Evolutionary conservation across 192 early-diverging fungal genomes (phyloP).

Genomic region (Mortierella alpina): DNA sequence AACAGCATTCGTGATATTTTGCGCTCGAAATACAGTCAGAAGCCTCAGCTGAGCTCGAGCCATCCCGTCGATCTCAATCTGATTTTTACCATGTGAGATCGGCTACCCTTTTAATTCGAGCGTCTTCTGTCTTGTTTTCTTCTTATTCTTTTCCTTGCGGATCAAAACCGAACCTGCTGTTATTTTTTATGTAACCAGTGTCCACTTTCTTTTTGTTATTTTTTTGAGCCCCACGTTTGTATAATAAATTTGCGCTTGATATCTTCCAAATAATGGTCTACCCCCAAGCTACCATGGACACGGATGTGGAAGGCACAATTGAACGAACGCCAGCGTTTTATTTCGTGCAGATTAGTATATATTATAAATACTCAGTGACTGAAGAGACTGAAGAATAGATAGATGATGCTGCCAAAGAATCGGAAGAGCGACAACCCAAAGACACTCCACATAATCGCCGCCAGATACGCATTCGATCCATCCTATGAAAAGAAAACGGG

Average conservation of each 20-base stretch:
- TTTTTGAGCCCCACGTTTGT: not conserved
- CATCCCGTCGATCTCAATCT: constrained; percentile 55
- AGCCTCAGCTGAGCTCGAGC: constrained; percentile 78
- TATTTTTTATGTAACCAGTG: not conserved
- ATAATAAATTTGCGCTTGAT: too few relatives aligned
- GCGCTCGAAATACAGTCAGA: constrained; percentile 72
- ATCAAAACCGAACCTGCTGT: too few relatives aligned
- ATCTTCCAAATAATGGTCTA: too few relatives aligned
- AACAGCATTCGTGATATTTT: constrained; percentile 76
- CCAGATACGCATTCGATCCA: constrained; percentile 63
- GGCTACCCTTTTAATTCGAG: not conserved
- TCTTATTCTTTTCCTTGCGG: not conserved
- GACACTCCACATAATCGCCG: constrained; percentile 83
- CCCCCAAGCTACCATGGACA: too few relatives aligned
- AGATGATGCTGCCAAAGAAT: constrained; percentile 75
- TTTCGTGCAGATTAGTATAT: too few relatives aligned
- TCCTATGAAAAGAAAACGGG: constrained; percentile 9
- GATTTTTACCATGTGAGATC: constrained; percentile 51
- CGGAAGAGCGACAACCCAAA: constrained; percentile 73
- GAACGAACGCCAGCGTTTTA: too few relatives aligned
- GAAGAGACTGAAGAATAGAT: constrained; percentile 74
- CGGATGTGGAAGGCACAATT: too few relatives aligned
- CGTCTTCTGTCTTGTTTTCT: not conserved
- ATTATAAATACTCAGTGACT: constrained; percentile 27
- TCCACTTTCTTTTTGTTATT: too few relatives aligned